Base-by-base conservation (phyloP, 2,329 filamentous ascomycete species). In the Cladosporium sp. region DNA sequence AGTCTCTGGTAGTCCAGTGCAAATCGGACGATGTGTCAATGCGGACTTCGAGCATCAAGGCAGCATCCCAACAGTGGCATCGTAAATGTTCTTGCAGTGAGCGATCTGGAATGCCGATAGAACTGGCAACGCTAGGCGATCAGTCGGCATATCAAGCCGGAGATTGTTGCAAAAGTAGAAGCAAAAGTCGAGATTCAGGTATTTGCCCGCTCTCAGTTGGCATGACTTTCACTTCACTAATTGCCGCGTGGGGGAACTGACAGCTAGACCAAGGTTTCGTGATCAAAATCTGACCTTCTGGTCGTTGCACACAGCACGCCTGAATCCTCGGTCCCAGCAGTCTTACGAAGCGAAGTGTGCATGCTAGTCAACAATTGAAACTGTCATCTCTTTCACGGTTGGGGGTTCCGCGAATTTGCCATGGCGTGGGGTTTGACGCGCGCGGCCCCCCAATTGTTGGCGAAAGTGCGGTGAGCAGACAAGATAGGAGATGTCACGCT, bases 391-490 rank as follows among this genome's bases (percentile, higher is more conserved):
- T n/a, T 29, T 53, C 33, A 4, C 28, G 28, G 16, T 55, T 33
- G 28, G 52, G 7, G 28, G 52, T 33, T 10, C 29, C 52, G 52
- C 28, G 10, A 33, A n/a, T 46, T 46, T 8, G 31, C 28, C 16
- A 31, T 31, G 23, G 28, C 52, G 28, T 55, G 28, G 52, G 31
- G 28, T 31, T 21, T n/a, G 29, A 10, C 18, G 31, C 52, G 52
- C 52, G 52, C 16, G 26, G 10, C 18, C 18, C 28, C 50, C 28
- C 28, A 53, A 16, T n/a, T 53, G 52, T 33, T 55, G 16, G 28
- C 28, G 52, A 55, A 55, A 55, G 52, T 55, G 52, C 52, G 52
- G 52, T 55, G 52, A 55, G 52, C 18, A 31, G 31, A 55, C 18
- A 16, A n/a, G 26, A 33, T 6, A 33, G 29, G 29, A 55, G 52